Percentiles rank a stretch among this genome's conserved stretches.
Conservation (phyloP, 345 rosid species). For the Carallia brachiata region DNA sequence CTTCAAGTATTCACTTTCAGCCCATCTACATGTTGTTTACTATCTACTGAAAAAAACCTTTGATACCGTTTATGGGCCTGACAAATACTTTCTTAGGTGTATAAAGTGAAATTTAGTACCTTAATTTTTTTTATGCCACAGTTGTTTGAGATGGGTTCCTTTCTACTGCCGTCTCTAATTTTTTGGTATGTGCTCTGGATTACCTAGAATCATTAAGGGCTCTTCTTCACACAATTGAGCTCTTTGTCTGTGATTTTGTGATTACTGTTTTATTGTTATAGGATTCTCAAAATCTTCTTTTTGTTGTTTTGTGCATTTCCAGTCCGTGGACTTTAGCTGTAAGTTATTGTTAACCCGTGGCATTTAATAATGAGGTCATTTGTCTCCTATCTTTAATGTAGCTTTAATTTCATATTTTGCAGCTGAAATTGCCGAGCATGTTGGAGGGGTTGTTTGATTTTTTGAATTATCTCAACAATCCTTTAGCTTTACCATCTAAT, state of each 20-base stretch:
- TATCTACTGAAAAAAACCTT: no score
- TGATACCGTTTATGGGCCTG: no score
- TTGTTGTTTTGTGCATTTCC: not conserved
- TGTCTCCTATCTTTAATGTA: not conserved
- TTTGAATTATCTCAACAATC: constrained; percentile 57
- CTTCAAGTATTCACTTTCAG: no score
- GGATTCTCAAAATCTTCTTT: not conserved
- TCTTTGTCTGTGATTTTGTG: not conserved
- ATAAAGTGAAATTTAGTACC: no score
- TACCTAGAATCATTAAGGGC: no score
- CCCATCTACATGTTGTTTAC: no score
- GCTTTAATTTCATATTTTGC: constrained; percentile 34
- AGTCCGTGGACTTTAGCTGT: not conserved
- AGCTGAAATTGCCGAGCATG: constrained; percentile 57
- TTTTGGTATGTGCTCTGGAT: no score
- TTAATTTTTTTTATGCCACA: no score
- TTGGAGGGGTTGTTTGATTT: constrained; percentile 87
- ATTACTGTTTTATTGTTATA: not conserved
- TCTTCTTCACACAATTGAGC: not conserved
- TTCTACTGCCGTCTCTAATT: no score
- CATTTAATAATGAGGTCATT: not conserved
- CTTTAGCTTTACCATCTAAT: constrained; percentile 51
- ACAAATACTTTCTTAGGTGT: no score
- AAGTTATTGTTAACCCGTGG: not conserved
- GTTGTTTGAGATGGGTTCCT: no score